Base-by-base conservation (phyloP, 768 basidiomycete genomes). In the Lactarius sp. region DNA sequence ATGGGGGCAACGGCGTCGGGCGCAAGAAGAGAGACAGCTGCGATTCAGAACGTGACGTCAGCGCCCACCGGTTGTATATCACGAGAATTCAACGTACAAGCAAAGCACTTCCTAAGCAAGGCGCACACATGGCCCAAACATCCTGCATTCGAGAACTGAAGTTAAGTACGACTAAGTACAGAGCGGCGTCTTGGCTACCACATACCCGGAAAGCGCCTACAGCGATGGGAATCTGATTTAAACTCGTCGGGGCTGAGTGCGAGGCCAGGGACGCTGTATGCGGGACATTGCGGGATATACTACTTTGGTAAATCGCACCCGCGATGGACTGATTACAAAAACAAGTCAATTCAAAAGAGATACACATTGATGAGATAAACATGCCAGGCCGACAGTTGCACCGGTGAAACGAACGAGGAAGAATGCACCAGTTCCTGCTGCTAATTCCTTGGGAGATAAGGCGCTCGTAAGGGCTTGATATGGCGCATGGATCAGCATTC, bases 391-490 rank as follows among this genome's bases (percentile, higher is more conserved):
- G 46, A 87, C 78, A 2, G 91, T 92, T 39, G 91, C 89, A 8
- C 91, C 91, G 39, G 90, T 92, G 75, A 93, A 93, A 50, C 91
- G 82, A 51, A 92, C 89, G 60, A 93, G 79, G 75, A 94, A 93
- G 73, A 93, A 94, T 10, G 90, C 90, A 70, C 90, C 87, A 8
- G 92, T 94, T 37, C 89, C 88, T 22, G 85, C 81, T 4, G 91
- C 90, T 56, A 92, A 73, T 67, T 92, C 86, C 52, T 80, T 76
- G 7, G 84, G 81, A 61, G 82, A 80, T 41, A 93, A 73, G 13
- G 86, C 83, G 63, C 79, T 80, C 54, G 83, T 83, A 71, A 93
- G 89, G 9, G 91, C 81, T 70, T 91, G 89, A 70, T 90, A 92
- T 8, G 92, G 92, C 0, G 90, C 85, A 70, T 92, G 90, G 74